These are phyloP conservation scores for Colletotrichum sp. DNA, from an alignment of 2,329 filamentous ascomycete species.

Conservation along the genomic window DNA sequence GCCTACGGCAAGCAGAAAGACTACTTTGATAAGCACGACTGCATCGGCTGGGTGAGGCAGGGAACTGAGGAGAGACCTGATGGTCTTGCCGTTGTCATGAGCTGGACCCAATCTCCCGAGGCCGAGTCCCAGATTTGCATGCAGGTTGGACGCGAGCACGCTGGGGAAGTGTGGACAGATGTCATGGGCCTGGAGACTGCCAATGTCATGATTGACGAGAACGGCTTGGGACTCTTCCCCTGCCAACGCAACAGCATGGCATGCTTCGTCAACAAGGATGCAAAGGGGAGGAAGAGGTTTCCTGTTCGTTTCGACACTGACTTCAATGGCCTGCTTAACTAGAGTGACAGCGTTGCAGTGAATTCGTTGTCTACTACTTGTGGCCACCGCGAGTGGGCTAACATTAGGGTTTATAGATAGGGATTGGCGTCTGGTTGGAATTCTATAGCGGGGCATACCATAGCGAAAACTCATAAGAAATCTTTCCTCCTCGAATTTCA, in stretches of 20 bases:
- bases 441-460: not conserved
- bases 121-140: constrained; percentile 3
- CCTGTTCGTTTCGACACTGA: constrained; percentile 2
- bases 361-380: rapidly evolving
- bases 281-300: constrained; percentile 6
- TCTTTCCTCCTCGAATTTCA: not conserved
- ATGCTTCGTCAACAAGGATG: constrained; percentile 5
- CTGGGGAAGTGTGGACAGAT: constrained; percentile 6
- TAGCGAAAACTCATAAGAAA: not conserved
- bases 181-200: not conserved
- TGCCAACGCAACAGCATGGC: constrained; percentile 1
- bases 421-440: not conserved
- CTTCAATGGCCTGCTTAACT: not conserved
- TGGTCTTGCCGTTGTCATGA: constrained; percentile 7
- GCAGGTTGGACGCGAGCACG: constrained; percentile 3
- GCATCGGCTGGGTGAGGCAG: constrained; percentile 10
- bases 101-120: not conserved
- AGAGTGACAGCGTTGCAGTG: not conserved
- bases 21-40: constrained; percentile 4
- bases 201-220: not conserved
- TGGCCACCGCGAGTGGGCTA: not conserved
- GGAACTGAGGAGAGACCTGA: constrained; percentile 1
- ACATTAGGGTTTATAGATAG: rapidly evolving
- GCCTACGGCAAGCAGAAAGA: constrained; percentile 7
- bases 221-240: not conserved